Base-by-base conservation (phyloP, 257 asterid species). In the Eustoma russellianum region DNA sequence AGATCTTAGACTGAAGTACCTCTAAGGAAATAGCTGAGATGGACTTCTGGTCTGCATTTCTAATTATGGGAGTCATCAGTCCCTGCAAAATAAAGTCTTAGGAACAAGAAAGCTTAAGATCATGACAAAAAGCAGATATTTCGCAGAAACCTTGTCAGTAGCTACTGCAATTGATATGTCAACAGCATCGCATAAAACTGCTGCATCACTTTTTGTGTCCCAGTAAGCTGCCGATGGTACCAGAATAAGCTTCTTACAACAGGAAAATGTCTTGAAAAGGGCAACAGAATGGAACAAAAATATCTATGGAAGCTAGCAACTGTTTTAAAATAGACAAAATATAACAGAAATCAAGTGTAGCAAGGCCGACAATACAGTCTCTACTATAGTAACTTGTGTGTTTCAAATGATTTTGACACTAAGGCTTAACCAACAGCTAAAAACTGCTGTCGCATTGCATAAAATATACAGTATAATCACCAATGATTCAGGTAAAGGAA, bases 141-240 rank as follows among this genome's bases (percentile, higher is more conserved):
- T 15, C 13, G 34, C 28, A 58, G 62, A 53, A 74, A 85, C 97
- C 99, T 92, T 92, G 70, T 92, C 97, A 18, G 97, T 92, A 54
- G 99, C 99, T 64, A 92, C 97, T 43, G 99, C 99, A 71, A 92
- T 77, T 48, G 99, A 88, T 77, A 85, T 88, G 73, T 92, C 99
- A 67, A 92, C 87, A n/a, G 94, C 74, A 69, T 83, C 91, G 55
- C 84, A 78, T 44, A 83, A 66, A 17, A 83, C 74, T 33, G 73
- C 66, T 76, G 83, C 99, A 35, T 80, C 93, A 73, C 75, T 85
- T 64, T 63, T 73, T 55, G 52, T 66, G 77, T 92, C 88, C 99
- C 99, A 92, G 58, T 79, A 92, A 64, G 96, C 99, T 85, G 87
- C 75, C 62, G 14, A 40, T 7, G 43, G 30, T 24, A 24, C 43